These are phyloP conservation scores for Lepidium aucheri DNA, from an alignment of 345 rosid genomes.

Conservation along the genomic window DNA sequence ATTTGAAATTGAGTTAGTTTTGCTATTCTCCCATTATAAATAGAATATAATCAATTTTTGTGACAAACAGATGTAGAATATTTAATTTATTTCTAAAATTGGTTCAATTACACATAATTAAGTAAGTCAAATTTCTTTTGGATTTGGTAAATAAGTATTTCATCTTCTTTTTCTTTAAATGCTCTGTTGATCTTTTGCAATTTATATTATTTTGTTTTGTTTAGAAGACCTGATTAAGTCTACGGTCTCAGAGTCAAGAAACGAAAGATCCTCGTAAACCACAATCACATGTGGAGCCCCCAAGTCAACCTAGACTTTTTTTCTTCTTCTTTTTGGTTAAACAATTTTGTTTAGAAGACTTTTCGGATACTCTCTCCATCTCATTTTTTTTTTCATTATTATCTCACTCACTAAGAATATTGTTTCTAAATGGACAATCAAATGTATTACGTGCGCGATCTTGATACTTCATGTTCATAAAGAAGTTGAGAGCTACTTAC, in stretches of 20 bases:
- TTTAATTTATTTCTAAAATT: no score
- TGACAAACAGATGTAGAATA: no score
- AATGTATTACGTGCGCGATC: not conserved
- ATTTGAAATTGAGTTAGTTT: no score
- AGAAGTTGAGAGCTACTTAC: not conserved
- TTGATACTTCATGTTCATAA: not conserved
- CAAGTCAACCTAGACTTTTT: not conserved
- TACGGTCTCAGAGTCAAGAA: not conserved
- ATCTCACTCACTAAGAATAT: not conserved
- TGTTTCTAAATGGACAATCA: not conserved
- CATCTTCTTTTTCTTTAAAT: no score
- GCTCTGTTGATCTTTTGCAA: no score
- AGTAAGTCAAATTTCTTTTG: no score
- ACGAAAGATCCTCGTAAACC: constrained; percentile 6
- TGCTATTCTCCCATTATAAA: no score
- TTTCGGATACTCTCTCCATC: not conserved
- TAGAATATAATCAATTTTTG: no score
- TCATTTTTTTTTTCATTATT: not conserved
- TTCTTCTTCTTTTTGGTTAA: not conserved
- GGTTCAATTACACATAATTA: no score
- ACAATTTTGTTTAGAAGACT: not conserved
- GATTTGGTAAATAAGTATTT: no score
- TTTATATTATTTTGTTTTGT: not conserved
- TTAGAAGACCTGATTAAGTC: not conserved
- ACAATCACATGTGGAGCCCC: not conserved